Evolutionary conservation across 2,329 filamentous ascomycete genomes (phyloP), one percentile per base, ranked within the genome.

Genomic region (Blastomyces silverae): DNA sequence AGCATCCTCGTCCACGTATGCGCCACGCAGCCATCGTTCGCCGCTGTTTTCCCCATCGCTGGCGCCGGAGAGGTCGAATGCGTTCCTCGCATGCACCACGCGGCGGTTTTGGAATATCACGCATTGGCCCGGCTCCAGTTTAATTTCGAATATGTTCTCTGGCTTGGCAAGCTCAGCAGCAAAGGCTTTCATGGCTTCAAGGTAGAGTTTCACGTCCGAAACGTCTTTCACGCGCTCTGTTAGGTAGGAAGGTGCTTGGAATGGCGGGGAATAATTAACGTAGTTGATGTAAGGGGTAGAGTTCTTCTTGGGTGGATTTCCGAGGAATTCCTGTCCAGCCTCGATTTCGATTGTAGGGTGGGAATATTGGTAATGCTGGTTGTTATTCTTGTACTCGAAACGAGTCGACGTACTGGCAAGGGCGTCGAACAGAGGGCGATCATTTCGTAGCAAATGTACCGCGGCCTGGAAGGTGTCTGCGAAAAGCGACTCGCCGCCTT

Each of bases 101-200:
- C 93, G 83, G 66, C 86, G 79, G 73, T 97, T 97, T 74, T 96
- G 89, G 73, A 99, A 97, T n/a, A 99, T 83, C 15, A 92, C 92
- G 73, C 91, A 96, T 72, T 96, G 90, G 2, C 93, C 94, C 3
- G 89, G 86, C 63, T 86, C 80, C 75, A 97, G 80, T 76, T 88
- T 88, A 65, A 88, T 81, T 79, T 93, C 83, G 72, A 88, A 89
- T 63, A 91, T 76, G 66, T 84, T 84, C 3, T 79, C 73, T 0
- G 82, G 77, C 0, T 80, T 73, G 68, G 90, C 87, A 31, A 94
- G 76, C 0, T 84, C 68, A 0, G 73, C 65, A 60, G 86, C 82
- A 70, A 96, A 91, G 1, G 83, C 82, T 0, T 73, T 66, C 59
- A 85, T 77, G 76, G 86, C 87, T 0, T 67, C 53, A 15, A 71